phyloP scores from a whole-genome alignment of 805 yeast genomes.

The Yamadazyma paraphyllophila region DNA sequence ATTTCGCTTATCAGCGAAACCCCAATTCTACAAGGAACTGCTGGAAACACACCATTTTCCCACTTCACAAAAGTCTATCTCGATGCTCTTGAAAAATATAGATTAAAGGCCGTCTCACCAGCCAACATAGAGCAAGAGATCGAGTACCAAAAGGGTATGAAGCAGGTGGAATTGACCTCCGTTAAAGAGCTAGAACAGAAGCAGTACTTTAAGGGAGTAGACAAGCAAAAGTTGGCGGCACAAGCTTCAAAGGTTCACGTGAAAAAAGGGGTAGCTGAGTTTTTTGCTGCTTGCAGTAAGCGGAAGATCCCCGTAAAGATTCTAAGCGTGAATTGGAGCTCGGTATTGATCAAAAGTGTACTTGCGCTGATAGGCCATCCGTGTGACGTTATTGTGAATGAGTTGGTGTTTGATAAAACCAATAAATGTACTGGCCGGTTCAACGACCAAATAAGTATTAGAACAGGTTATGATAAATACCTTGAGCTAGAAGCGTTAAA shows the following conservation, averaged over 20 bases:
- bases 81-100: conserved; percentile 4
- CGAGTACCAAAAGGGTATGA: conserved; percentile 44
- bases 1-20: conserved; percentile 49
- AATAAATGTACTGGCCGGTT: conserved; percentile 30
- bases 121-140: conserved; percentile 40
- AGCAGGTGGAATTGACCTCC: conserved; percentile 48
- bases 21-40: conserved; percentile 40
- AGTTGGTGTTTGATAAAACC: conserved; percentile 38
- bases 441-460: conserved; percentile 21
- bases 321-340: conserved; percentile 65
- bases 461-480: conserved; percentile 58
- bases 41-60: conserved; percentile 36
- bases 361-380: conserved; percentile 14
- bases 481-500: conserved; percentile 15
- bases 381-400: conserved; percentile 42
- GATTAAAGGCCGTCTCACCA: conserved; percentile 10
- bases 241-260: conserved; percentile 39
- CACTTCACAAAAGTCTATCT: conserved; percentile 46
- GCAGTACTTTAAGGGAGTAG: conserved; percentile 43
- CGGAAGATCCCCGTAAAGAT: conserved; percentile 38
- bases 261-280: conserved; percentile 38
- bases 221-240: conserved; percentile 23
- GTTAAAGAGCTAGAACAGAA: conserved; percentile 39
- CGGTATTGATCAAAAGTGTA: conserved; percentile 40
- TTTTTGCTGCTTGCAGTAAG: conserved; percentile 21